Conservation (phyloP, 2,329 filamentous ascomycete genomes). For the Pseudogymnoascus sp. region DNA sequence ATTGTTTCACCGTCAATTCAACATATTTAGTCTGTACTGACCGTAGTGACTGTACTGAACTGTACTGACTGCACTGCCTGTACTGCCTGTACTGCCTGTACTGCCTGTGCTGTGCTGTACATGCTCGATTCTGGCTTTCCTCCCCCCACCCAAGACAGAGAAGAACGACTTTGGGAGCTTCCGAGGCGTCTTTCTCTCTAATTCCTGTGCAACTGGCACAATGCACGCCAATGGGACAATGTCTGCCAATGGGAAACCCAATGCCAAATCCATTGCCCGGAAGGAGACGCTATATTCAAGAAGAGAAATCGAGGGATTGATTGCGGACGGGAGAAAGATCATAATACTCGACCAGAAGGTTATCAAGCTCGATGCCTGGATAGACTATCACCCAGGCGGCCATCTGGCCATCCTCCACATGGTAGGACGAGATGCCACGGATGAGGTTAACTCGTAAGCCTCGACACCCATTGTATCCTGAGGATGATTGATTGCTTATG, state of each 20-base stretch:
- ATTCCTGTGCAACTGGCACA: slow-evolving; percentile 3
- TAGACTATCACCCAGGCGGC: slow-evolving; percentile 85
- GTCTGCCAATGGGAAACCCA: neutral
- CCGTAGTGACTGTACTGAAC: neutral
- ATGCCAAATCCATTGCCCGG: neutral
- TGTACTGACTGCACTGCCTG: neutral
- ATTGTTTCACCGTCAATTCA: neutral
- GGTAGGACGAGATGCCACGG: slow-evolving; percentile 87
- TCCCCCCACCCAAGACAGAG: neutral
- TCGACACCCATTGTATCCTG: slow-evolving; percentile 4
- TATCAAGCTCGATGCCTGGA: slow-evolving; percentile 80
- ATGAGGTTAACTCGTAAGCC: slow-evolving; percentile 82
- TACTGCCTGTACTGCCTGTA: neutral
- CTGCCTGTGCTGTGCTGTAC: neutral
- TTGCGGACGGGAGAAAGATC: slow-evolving; percentile 71
- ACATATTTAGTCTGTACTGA: neutral
- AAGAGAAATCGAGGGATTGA: slow-evolving; percentile 67
- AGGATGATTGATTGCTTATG: slow-evolving; percentile 13
- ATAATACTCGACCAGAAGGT: slow-evolving; percentile 76
- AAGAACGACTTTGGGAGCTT: neutral
- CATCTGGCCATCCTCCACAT: slow-evolving; percentile 87
- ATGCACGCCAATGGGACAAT: neutral
- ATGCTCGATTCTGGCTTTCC: neutral
- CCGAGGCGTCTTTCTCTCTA: neutral
- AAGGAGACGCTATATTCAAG: slow-evolving; percentile 42